Evolutionary conservation across 75 land plant genomes (phyloP).

Genomic region (Larix kaempferi): DNA sequence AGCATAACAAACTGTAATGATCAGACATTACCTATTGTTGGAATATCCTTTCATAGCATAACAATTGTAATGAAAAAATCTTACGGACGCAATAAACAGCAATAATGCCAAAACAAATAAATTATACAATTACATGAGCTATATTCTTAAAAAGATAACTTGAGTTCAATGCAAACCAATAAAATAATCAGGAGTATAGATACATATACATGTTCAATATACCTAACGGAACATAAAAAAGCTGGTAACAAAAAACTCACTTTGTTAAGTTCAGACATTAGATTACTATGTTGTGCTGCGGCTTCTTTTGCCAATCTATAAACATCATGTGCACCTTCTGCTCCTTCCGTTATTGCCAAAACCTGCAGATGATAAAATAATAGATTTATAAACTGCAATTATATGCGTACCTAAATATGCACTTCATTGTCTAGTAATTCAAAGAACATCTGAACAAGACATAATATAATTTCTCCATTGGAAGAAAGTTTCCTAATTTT

Average conservation of each 20-base stretch:
- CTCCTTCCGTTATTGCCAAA: slow-evolving; percentile 80
- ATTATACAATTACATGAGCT: no score
- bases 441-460: background rate
- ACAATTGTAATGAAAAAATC: no score
- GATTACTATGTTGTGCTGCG: slow-evolving; percentile 46
- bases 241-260: slow-evolving; percentile 24
- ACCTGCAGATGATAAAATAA: slow-evolving; percentile 37
- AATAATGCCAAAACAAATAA: no score
- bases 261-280: slow-evolving; percentile 79
- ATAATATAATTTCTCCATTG: background rate
- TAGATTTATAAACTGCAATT: background rate
- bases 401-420: background rate
- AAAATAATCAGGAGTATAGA: no score
- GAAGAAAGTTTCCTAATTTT: background rate
- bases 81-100: no score
- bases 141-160: no score
- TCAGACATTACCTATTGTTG: no score
- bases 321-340: slow-evolving; percentile 81
- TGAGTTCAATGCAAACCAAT: no score
- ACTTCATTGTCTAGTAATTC: background rate
- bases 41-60: no score
- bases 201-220: no score
- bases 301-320: slow-evolving; percentile 87
- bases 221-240: no score
- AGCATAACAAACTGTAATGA: no score